Percentiles rank a stretch among this genome's conserved stretches.
Conservation (phyloP, 257 asterid genomes). For the Scutellaria galericulata region DNA sequence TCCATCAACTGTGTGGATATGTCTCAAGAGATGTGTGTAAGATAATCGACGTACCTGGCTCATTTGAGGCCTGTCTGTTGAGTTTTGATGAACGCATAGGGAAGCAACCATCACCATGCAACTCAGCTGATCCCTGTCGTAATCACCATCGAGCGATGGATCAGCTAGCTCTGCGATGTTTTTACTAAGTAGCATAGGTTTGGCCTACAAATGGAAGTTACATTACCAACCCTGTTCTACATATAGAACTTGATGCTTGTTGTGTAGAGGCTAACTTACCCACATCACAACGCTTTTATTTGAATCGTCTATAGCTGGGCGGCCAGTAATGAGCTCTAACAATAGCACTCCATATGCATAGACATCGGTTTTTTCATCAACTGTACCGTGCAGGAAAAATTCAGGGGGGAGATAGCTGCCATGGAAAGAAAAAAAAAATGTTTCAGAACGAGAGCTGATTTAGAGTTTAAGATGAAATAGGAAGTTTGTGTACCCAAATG, state of each 20-base stretch:
- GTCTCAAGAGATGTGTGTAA: neutral
- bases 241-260: neutral
- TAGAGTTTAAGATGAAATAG: neutral
- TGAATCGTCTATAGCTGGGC: conserved; percentile 85
- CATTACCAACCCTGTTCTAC: too few relatives aligned
- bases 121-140: conserved; percentile 68
- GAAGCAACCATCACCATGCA: conserved; percentile 72
- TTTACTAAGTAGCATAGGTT: conserved; percentile 64
- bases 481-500: conserved; percentile 69
- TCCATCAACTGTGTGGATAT: neutral
- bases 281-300: conserved; percentile 90
- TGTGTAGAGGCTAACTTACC: conserved; percentile 56
- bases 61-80: conserved; percentile 88
- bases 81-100: conserved; percentile 66
- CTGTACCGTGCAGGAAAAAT: conserved; percentile 87
- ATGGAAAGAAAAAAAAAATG: conserved; percentile 7
- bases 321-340: conserved; percentile 80
- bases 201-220: conserved; percentile 60
- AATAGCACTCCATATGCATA: conserved; percentile 90
- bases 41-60: conserved; percentile 61
- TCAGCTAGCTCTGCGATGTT: conserved; percentile 62
- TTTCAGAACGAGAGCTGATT: neutral
- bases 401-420: conserved; percentile 98
- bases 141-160: conserved; percentile 63
- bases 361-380: conserved; percentile 95